Conservation (phyloP, 2,329 filamentous ascomycete genomes). For the Fusarium sarcochroum region DNA sequence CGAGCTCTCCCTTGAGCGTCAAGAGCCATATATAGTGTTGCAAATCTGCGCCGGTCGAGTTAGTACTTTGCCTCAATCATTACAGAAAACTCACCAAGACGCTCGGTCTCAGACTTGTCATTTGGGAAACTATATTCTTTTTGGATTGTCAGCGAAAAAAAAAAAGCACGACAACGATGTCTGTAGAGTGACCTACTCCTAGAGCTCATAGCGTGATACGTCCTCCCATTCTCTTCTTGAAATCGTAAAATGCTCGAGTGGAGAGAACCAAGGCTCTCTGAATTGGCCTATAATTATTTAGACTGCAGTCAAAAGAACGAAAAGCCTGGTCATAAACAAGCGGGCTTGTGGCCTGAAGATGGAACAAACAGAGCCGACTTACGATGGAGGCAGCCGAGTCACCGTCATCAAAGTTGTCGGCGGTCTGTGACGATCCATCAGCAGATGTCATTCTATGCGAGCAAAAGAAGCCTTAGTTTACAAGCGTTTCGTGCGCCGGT, state of each 20-base stretch:
- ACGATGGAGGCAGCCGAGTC: constrained; percentile 19
- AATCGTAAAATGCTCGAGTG: constrained; percentile 11
- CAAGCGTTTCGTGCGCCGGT: not conserved
- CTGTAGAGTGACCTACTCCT: not conserved
- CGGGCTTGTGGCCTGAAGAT: not conserved
- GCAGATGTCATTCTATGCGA: rapidly evolving
- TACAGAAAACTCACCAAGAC: not conserved
- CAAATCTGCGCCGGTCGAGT: too few relatives aligned
- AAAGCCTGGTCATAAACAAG: too few relatives aligned
- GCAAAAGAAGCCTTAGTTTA: rapidly evolving
- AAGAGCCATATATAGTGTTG: constrained; percentile 24
- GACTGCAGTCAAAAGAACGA: too few relatives aligned
- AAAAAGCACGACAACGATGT: too few relatives aligned
- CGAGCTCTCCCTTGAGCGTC: constrained; percentile 11
- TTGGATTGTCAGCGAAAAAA: rapidly evolving
- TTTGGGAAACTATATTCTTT: constrained; percentile 15
- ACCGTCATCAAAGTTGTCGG: not conserved
- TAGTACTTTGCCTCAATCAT: too few relatives aligned
- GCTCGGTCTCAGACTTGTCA: constrained; percentile 14
- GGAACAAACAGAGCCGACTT: not conserved
- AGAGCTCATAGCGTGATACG: constrained; percentile 17
- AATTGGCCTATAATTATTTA: not conserved
- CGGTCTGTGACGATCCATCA: not conserved
- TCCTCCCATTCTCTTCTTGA: constrained; percentile 23
- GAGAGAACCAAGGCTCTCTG: constrained; percentile 14